phyloP scores from a whole-genome alignment of 306 rosid species.

The Trifolium dubium region DNA sequence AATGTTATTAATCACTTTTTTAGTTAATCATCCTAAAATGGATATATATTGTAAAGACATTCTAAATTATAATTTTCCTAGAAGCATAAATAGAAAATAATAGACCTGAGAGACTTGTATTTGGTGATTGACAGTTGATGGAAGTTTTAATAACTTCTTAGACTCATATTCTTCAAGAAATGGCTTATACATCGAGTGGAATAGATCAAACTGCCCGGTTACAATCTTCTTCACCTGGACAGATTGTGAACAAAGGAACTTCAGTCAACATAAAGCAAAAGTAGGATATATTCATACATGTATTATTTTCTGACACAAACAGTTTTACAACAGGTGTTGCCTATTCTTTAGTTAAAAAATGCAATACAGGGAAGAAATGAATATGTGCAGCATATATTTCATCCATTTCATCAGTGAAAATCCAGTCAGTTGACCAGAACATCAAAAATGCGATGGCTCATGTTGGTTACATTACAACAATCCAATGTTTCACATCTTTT shows the following conservation, averaged over 20 bases:
- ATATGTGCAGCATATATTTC: background rate
- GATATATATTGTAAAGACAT: slow-evolving; percentile 17
- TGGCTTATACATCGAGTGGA: slow-evolving; percentile 76
- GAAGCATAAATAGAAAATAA: slow-evolving; percentile 3
- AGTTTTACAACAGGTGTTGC: slow-evolving; percentile 15
- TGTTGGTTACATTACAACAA: background rate
- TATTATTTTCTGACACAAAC: no score
- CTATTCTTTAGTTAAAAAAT: slow-evolving; percentile 10
- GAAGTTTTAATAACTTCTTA: slow-evolving; percentile 64
- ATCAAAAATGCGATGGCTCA: background rate
- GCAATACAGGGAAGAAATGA: slow-evolving; percentile 15
- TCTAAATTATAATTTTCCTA: slow-evolving; percentile 9
- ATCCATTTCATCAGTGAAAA: slow-evolving; percentile 27
- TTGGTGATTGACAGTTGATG: slow-evolving; percentile 48
- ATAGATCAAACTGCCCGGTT: slow-evolving; percentile 71
- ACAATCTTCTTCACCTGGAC: slow-evolving; percentile 86
- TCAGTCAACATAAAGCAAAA: slow-evolving; percentile 10
- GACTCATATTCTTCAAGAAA: slow-evolving; percentile 74
- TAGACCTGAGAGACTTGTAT: slow-evolving; percentile 72
- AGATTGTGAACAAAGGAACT: slow-evolving; percentile 41
- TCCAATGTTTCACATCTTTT: background rate
- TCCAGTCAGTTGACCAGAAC: slow-evolving; percentile 24
- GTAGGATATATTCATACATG: background rate
- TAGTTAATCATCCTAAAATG: background rate
- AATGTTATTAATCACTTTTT: background rate